Base-by-base conservation (phyloP, 1,284 basidiomycete species). In the Ganoderma boninense region DNA sequence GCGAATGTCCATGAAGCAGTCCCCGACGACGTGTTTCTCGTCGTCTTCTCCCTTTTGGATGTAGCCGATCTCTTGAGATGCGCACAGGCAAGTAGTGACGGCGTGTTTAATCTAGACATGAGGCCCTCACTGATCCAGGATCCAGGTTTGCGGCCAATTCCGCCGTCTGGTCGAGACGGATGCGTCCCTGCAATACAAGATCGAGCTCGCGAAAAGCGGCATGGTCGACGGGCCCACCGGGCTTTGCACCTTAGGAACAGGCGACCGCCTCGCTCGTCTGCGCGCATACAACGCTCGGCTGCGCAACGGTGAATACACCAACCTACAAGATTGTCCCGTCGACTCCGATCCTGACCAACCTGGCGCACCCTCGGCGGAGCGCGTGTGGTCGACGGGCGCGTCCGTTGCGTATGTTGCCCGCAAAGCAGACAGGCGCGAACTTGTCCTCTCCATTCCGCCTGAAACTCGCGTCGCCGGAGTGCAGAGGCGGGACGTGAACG, bases 11-110 rank as follows among this genome's bases (percentile, higher is more conserved):
- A 32, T 35, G 54, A 29, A n/a, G 29, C 26, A 32, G 11, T 59
- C 35, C 32, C 57, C 7, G 35, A 59, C 57, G 57, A 59, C 4
- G 35, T 59, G 13, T 59, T 59, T n/a, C 57, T 59, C 20, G n/a
- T 59, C 57, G 32, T 59, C 6, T 59, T 59, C 57, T 59, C 35
- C 32, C 57, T 59, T 40, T 20, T 59, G 57, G 57, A 40, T 3
- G 35, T 59, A 4, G 13, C 10, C 8, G 57, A 59, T 59, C 57
- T 59, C 8, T 23, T 59, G 8, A 35, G 13, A 38, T 59, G 57
- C 57, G 13, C 14, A 6, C 35, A 59, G 57, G 57, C 57, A 10
- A 59, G 57, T 59, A 11, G 40, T 5, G 40, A 14, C 18, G 13
- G 49, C 13, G 1, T 16, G 1, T 11, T 3, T 5, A 32, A 54